Conservation (phyloP, 2,329 filamentous ascomycete species). For the Colletotrichum tamarilloi region DNA sequence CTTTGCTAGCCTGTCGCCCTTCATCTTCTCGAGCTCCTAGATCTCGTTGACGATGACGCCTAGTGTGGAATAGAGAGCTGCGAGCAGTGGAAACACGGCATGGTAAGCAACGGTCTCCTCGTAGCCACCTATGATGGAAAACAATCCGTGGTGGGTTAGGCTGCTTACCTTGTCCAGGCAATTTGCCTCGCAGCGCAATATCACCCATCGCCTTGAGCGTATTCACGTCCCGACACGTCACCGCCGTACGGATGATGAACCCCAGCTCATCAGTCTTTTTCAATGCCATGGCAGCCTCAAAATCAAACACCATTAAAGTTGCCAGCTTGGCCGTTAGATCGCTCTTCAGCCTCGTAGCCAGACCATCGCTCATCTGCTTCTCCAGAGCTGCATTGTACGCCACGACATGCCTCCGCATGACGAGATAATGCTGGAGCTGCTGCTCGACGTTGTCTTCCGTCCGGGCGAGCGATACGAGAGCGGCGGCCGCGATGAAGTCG, state of each 20-base stretch:
- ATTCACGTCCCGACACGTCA: constrained; percentile 53
- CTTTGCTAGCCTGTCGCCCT: constrained; percentile 72
- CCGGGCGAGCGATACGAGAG: constrained; percentile 63
- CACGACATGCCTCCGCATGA: constrained; percentile 69
- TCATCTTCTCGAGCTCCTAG: constrained; percentile 66
- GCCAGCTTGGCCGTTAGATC: constrained; percentile 73
- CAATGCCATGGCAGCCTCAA: constrained; percentile 78
- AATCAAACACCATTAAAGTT: constrained; percentile 78
- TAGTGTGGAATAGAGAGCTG: constrained; percentile 65
- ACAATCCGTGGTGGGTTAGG: no score
- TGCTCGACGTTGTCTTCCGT: constrained; percentile 59
- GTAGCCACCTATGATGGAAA: background rate
- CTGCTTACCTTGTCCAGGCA: constrained; percentile 60
- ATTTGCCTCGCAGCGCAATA: constrained; percentile 65
- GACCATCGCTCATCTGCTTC: constrained; percentile 45
- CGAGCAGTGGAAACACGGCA: background rate
- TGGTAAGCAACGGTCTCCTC: background rate
- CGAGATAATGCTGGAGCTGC: constrained; percentile 71
- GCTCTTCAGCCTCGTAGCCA: constrained; percentile 55
- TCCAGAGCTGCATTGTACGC: constrained; percentile 64
- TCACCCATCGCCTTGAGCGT: constrained; percentile 75
- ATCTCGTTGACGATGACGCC: constrained; percentile 78
- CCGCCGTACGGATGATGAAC: constrained; percentile 66
- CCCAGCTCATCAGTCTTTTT: constrained; percentile 75
- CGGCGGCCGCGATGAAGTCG: constrained; percentile 72